These are phyloP conservation scores for Pseudocercospora fijiensis DNA, from an alignment of 2,329 filamentous ascomycete species.

Conservation along the genomic window DNA sequence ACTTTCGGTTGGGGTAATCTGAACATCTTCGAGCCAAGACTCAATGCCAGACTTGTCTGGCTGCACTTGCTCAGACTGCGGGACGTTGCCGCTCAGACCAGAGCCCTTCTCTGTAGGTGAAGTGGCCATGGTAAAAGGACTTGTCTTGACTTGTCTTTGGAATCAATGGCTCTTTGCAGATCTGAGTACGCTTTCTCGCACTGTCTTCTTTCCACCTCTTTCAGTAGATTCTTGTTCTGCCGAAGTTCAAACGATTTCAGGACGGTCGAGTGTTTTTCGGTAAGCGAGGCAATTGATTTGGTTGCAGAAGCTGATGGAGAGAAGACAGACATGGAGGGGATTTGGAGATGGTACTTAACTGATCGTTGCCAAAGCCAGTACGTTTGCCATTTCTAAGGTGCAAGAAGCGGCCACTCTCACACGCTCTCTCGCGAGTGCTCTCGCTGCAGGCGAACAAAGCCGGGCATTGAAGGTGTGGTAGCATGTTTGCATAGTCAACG, in stretches of 20 bases:
- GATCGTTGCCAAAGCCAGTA: neutral
- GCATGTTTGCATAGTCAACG: neutral
- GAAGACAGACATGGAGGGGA: neutral
- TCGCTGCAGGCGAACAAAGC: neutral
- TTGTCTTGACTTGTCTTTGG: neutral
- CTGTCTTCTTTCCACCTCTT: neutral
- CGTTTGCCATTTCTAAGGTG: neutral
- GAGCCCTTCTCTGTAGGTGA: neutral
- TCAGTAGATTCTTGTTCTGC: constrained; percentile 1
- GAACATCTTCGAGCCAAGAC: neutral
- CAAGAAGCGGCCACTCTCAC: neutral
- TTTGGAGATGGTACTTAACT: neutral
- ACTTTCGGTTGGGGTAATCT: neutral
- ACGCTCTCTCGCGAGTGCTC: neutral
- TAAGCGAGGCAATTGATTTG: neutral
- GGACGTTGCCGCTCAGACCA: neutral
- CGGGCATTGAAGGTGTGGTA: neutral
- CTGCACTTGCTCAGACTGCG: neutral
- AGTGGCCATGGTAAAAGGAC: neutral
- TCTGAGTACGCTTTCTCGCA: neutral
- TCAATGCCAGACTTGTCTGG: neutral
- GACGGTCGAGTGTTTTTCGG: neutral
- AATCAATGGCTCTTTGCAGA: neutral
- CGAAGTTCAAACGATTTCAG: neutral
- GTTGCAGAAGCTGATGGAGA: neutral